These are phyloP conservation scores for Cadophora malorum DNA, from an alignment of 2,329 filamentous ascomycete species.

Conservation along the genomic window DNA sequence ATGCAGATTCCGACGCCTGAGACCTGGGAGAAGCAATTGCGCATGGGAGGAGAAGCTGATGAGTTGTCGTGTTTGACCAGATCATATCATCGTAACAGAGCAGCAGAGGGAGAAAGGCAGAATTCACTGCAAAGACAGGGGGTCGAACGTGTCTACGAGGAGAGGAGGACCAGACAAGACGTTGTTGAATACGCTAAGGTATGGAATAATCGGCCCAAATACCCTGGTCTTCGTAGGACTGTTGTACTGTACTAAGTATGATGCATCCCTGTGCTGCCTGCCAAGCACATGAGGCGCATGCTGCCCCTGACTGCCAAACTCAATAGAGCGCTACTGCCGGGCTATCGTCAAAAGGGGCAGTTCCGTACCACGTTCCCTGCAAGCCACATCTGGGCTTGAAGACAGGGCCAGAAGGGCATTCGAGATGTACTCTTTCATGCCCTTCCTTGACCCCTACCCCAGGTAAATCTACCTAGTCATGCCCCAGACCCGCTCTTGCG, in stretches of 20 bases:
- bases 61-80: not conserved
- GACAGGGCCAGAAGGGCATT: not conserved
- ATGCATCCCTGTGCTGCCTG: not conserved
- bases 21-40: not conserved
- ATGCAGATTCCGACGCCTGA: not conserved
- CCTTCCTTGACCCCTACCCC: not conserved
- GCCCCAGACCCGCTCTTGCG: not conserved
- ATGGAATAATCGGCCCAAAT: not conserved
- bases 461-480: not conserved
- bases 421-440: not conserved
- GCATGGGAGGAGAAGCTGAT: not conserved
- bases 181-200: not conserved
- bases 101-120: not conserved
- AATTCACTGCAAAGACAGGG: not conserved
- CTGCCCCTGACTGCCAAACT: constrained; percentile 14
- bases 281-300: constrained; percentile 6
- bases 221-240: not conserved
- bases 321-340: not conserved
- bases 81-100: not conserved
- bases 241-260: no score
- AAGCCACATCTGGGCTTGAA: not conserved
- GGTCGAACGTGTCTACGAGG: not conserved
- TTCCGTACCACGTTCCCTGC: not conserved
- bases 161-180: not conserved
- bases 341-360: not conserved